A percentile compares a stretch with the other conserved stretches of the same genome.
Evolutionary conservation across 139 green algal genomes (phyloP).

Genomic region (Yamagishiella unicocca): DNA sequence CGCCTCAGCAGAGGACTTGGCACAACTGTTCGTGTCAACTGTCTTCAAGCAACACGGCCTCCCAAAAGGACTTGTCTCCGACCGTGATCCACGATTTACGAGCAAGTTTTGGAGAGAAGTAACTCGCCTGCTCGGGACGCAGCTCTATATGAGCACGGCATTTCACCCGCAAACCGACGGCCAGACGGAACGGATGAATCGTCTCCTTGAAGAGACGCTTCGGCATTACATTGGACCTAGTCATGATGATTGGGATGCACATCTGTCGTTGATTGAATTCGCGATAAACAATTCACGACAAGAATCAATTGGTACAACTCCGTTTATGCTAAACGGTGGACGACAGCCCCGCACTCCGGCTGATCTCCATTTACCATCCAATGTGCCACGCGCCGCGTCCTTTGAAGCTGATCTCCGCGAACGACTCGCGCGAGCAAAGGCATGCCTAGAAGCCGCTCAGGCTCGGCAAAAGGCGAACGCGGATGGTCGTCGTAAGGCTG

Average conservation of each 20-base stretch:
- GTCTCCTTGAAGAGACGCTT: conserved; percentile 70
- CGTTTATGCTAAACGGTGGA: conserved; percentile 68
- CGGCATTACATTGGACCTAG: conserved; percentile 64
- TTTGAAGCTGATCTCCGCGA: not conserved
- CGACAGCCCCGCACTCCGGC: no score
- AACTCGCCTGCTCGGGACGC: not conserved
- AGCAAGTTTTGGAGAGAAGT: conserved; percentile 53
- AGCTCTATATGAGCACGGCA: not conserved
- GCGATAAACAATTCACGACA: conserved; percentile 66
- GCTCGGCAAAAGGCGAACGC: conserved; percentile 21
- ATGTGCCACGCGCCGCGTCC: no score
- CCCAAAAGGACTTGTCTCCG: conserved; percentile 46
- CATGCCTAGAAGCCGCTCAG: conserved; percentile 29
- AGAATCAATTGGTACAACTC: conserved; percentile 37
- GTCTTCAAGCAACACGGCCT: conserved; percentile 48
- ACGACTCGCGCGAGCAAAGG: not conserved
- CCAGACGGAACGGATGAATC: conserved; percentile 75
- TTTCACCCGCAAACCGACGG: conserved; percentile 75
- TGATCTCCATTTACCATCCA: no score
- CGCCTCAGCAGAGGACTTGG: conserved; percentile 5
- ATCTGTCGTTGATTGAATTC: no score
- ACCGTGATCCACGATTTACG: conserved; percentile 51
- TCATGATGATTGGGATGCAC: no score
- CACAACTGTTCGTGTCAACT: conserved; percentile 52
- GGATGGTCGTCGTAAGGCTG: not conserved